Evolutionary conservation across 805 yeast genomes (phyloP).

Genomic region (Schizosaccharomyces cryophilus): DNA sequence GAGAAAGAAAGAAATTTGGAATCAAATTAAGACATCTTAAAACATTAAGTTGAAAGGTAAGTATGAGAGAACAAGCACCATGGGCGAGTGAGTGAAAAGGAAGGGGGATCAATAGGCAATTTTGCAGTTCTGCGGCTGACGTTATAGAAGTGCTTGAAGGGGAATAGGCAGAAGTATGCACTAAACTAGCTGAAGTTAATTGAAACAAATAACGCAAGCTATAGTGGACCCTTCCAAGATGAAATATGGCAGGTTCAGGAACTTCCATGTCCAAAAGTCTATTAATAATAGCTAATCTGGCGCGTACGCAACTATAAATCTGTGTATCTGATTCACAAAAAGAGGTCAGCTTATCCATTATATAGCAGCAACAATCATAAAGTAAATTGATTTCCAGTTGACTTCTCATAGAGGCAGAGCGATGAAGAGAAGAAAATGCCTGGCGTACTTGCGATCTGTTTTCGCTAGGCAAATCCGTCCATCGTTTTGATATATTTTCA

Average conservation of each 20-base stretch:
- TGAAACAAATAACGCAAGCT: not conserved
- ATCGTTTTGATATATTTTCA: not conserved
- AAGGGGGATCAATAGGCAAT: not conserved
- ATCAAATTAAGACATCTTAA: not conserved
- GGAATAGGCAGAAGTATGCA: no score
- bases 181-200: not conserved
- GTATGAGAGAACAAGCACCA: not conserved
- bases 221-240: not conserved
- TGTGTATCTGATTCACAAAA: not conserved
- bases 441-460: not conserved
- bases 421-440: not conserved
- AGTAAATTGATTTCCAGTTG: not conserved
- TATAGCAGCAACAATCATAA: not conserved
- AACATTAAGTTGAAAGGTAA: not conserved
- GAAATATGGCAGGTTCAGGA: not conserved
- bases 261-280: not conserved
- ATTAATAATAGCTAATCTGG: not conserved
- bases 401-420: not conserved
- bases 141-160: no score
- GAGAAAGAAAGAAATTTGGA: not conserved
- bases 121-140: not conserved
- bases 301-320: not conserved
- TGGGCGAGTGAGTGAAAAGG: not conserved
- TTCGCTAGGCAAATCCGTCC: not conserved
- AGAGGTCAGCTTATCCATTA: not conserved